Evolutionary conservation across 768 basidiomycete species (phyloP).

Genomic region (Guyanaporus albipodus): DNA sequence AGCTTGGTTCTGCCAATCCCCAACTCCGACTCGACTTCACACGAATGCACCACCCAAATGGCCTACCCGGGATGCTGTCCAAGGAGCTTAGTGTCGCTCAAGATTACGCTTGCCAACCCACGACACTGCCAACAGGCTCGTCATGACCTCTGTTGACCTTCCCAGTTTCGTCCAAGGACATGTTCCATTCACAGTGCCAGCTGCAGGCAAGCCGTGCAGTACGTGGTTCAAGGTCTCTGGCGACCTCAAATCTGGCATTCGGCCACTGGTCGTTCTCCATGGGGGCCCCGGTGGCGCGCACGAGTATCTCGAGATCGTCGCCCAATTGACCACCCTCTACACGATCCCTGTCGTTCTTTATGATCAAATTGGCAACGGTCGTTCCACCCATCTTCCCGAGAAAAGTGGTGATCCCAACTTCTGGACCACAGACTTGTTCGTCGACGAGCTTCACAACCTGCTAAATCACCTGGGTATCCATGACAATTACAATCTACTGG

Average conservation of each 20-base stretch:
- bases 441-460: slow-evolving; percentile 48
- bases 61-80: no score
- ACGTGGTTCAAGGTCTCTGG: slow-evolving; percentile 53
- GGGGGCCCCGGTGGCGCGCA: slow-evolving; percentile 51
- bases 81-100: no score
- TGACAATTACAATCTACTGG: slow-evolving; percentile 40
- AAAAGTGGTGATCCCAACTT: slow-evolving; percentile 41
- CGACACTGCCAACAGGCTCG: neutral
- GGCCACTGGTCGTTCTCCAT: slow-evolving; percentile 49
- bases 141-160: slow-evolving; percentile 28
- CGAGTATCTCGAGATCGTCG: slow-evolving; percentile 37
- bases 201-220: slow-evolving; percentile 33
- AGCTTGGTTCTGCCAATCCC: neutral
- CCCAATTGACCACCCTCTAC: slow-evolving; percentile 35
- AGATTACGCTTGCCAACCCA: neutral
- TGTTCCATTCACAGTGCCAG: slow-evolving; percentile 23
- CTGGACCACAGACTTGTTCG: slow-evolving; percentile 49
- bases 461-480: slow-evolving; percentile 42
- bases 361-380: slow-evolving; percentile 54
- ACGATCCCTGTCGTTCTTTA: slow-evolving; percentile 50
- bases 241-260: slow-evolving; percentile 33
- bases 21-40: slow-evolving; percentile 5
- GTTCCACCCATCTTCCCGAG: slow-evolving; percentile 50
- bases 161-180: slow-evolving; percentile 30
- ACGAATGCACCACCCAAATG: no score